Percentiles rank a stretch among this genome's conserved stretches.
These are phyloP conservation scores for Albophoma yamanashiensis DNA, from an alignment of 2,329 filamentous ascomycete species.

Conservation along the genomic window DNA sequence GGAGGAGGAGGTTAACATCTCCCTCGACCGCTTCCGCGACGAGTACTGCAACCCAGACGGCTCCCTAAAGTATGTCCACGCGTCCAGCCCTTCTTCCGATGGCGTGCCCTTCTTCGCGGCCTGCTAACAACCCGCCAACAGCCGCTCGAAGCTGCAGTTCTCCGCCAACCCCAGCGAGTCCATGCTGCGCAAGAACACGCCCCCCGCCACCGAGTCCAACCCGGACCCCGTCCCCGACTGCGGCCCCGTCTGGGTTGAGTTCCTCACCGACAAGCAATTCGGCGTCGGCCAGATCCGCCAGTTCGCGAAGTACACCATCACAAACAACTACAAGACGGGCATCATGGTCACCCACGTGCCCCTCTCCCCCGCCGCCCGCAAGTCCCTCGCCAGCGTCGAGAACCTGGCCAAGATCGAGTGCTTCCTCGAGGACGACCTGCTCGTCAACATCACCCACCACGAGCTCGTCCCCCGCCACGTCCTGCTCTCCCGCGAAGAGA, in stretches of 20 bases:
- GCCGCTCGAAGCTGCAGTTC: constrained; percentile 77
- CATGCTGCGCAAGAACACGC: constrained; percentile 79
- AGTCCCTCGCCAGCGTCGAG: constrained; percentile 70
- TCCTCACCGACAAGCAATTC: constrained; percentile 67
- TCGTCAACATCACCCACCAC: constrained; percentile 97
- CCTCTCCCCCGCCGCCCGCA: constrained; percentile 78
- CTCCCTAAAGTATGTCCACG: constrained; percentile 55
- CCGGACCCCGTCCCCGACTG: constrained; percentile 63
- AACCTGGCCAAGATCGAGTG: constrained; percentile 77
- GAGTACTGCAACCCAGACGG: constrained; percentile 66
- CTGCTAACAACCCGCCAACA: constrained; percentile 24
- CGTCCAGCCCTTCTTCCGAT: neutral
- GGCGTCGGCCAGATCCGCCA: constrained; percentile 87
- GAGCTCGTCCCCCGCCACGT: constrained; percentile 93
- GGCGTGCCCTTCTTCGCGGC: neutral
- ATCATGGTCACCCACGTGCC: constrained; percentile 79
- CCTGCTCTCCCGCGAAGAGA: constrained; percentile 82
- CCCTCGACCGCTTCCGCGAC: constrained; percentile 67
- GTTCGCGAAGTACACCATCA: constrained; percentile 73
- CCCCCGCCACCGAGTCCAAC: constrained; percentile 55
- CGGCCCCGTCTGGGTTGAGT: constrained; percentile 89
- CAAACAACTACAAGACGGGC: constrained; percentile 76
- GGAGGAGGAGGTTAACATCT: constrained; percentile 80
- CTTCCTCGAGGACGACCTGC: constrained; percentile 88
- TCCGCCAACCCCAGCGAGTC: constrained; percentile 72